Conservation (phyloP, 768 basidiomycete genomes). For the Auricularia sp. region DNA sequence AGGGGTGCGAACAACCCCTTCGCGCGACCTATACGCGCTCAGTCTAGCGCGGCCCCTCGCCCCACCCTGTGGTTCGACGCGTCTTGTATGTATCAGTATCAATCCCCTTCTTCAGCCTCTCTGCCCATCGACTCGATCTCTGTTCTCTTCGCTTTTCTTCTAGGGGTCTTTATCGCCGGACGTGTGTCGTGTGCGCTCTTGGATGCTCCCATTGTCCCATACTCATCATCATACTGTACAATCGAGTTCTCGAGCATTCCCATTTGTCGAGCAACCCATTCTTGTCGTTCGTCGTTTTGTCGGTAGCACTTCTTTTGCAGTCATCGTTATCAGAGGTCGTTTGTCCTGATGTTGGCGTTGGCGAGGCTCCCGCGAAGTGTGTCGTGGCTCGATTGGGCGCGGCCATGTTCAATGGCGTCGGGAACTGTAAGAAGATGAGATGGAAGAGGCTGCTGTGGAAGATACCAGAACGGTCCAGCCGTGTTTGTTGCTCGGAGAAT, state of each 20-base stretch:
- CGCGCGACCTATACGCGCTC: background rate
- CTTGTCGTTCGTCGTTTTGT: background rate
- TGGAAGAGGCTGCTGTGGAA: too few species aligned
- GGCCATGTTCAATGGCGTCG: too few species aligned
- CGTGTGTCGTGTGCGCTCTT: background rate
- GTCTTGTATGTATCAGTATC: background rate
- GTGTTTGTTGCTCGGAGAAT: too few species aligned
- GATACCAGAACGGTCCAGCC: too few species aligned
- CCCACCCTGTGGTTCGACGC: background rate
- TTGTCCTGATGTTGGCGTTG: too few species aligned
- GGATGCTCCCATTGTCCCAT: background rate
- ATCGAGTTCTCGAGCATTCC: background rate
- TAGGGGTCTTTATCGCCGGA: background rate
- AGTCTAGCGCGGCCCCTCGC: background rate
- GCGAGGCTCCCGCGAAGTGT: too few species aligned
- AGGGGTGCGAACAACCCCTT: too few species aligned
- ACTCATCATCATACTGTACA: background rate
- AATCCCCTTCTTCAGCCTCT: background rate
- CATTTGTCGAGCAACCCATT: background rate
- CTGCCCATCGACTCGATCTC: background rate
- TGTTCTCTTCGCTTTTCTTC: background rate
- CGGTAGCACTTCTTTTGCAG: background rate
- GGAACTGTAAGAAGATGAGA: too few species aligned
- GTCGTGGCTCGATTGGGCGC: too few species aligned
- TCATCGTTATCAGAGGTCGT: too few species aligned